phyloP scores from a whole-genome alignment of 169 alveolate species.

The Babesia ovis region DNA sequence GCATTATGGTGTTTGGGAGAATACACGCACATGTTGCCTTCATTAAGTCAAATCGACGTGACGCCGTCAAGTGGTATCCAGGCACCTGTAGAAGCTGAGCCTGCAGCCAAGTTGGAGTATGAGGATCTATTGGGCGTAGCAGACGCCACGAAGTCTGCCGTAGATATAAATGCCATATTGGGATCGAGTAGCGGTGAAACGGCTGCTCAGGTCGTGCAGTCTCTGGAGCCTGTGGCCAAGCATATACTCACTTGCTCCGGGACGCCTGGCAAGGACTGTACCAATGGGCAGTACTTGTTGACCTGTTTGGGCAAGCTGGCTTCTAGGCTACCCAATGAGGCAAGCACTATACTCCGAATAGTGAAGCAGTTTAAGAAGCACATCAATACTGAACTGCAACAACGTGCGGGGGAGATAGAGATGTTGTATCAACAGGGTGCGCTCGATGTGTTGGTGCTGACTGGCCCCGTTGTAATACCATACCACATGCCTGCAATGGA shows the following conservation, averaged over 20 bases:
- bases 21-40: slow-evolving; percentile 69
- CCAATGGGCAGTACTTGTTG: slow-evolving; percentile 70
- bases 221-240: slow-evolving; percentile 51
- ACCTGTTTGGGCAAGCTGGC: slow-evolving; percentile 74
- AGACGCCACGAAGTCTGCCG: neutral
- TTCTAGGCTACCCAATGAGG: slow-evolving; percentile 63
- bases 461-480: neutral
- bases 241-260: slow-evolving; percentile 56
- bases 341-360: slow-evolving; percentile 56
- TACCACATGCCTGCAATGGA: neutral
- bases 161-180: neutral
- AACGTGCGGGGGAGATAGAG: slow-evolving; percentile 79
- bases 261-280: slow-evolving; percentile 16
- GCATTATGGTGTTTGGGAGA: slow-evolving; percentile 91
- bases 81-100: neutral
- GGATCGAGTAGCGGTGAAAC: neutral
- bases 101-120: neutral
- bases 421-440: slow-evolving; percentile 12
- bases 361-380: slow-evolving; percentile 68
- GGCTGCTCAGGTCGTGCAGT: slow-evolving; percentile 1
- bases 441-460: slow-evolving; percentile 4
- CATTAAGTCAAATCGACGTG: slow-evolving; percentile 45
- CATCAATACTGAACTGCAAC: slow-evolving; percentile 75
- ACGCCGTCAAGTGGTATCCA: neutral
- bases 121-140: neutral